These are phyloP conservation scores for Wickerhamomyces rabaulensis DNA, from an alignment of 805 yeast genomes.

Conservation along the genomic window DNA sequence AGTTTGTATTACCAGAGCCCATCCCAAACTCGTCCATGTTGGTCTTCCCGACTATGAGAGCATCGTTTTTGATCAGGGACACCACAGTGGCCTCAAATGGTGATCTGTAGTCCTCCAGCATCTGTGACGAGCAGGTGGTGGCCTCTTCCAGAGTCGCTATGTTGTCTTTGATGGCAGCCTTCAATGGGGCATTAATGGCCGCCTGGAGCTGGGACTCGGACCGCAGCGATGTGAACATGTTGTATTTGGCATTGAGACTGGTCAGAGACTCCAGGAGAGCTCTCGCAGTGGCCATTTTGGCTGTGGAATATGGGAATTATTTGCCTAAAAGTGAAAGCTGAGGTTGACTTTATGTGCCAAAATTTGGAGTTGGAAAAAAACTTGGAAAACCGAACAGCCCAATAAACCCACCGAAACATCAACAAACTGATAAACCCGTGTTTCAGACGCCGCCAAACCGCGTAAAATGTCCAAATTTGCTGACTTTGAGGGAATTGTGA, in stretches of 20 bases:
- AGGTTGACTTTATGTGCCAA: not conserved
- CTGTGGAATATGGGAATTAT: not conserved
- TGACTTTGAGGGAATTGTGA: conserved; percentile 17
- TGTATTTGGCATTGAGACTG: conserved; percentile 25
- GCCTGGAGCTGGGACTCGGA: conserved; percentile 2
- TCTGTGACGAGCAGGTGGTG: conserved; percentile 76
- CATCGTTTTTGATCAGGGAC: conserved; percentile 46
- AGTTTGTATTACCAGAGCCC: conserved; percentile 72
- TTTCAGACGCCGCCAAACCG: not conserved
- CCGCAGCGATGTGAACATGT: conserved; percentile 39
- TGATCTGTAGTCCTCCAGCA: conserved; percentile 53
- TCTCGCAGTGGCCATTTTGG: not conserved
- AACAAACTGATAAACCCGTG: not conserved
- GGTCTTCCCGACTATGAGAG: conserved; percentile 66
- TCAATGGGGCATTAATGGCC: not conserved
- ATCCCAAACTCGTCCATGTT: conserved; percentile 97
- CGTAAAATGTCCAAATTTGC: conserved; percentile 12
- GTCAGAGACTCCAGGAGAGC: conserved; percentile 9
- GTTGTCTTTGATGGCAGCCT: conserved; percentile 71
- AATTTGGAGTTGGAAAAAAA: conserved; percentile 1
- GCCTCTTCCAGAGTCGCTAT: conserved; percentile 59
- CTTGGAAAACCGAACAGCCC: not conserved
- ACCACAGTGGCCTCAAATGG: conserved; percentile 83
- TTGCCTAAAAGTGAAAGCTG: not conserved
- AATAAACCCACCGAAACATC: not conserved